phyloP scores from a whole-genome alignment of 768 basidiomycete genomes.

The Lepiota subincarnata region DNA sequence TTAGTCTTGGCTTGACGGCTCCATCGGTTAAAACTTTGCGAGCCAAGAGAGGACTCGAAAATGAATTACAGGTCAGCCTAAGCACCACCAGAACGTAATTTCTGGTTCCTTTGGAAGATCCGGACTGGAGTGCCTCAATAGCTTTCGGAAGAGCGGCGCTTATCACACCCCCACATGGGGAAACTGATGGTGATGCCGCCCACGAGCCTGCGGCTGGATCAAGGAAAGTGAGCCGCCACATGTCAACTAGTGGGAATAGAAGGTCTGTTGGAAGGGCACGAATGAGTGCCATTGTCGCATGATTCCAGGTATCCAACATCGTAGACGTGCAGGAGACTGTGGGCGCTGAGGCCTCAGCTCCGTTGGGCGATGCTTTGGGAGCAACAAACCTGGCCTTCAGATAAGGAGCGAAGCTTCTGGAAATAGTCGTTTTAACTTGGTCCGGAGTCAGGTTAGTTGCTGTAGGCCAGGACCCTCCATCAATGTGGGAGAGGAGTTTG shows the following conservation, averaged over 20 bases:
- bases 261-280: constrained; percentile 44
- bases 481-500: constrained; percentile 65
- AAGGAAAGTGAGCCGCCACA: constrained; percentile 77
- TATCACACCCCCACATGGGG: constrained; percentile 34
- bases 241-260: constrained; percentile 79
- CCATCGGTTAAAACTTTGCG: constrained; percentile 28
- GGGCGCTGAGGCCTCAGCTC: constrained; percentile 11
- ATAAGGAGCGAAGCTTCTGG: constrained; percentile 51
- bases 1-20: constrained; percentile 31
- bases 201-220: constrained; percentile 54
- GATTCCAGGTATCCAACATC: constrained; percentile 45
- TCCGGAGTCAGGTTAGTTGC: constrained; percentile 23
- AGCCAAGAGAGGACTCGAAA: constrained; percentile 48
- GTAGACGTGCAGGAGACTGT: constrained; percentile 30
- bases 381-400: constrained; percentile 55
- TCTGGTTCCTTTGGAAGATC: constrained; percentile 31
- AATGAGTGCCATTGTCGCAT: constrained; percentile 39
- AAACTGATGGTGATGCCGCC: constrained; percentile 31
- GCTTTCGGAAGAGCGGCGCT: constrained; percentile 44
- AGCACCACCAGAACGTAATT: constrained; percentile 64
- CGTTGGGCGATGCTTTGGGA: constrained; percentile 13
- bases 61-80: constrained; percentile 65
- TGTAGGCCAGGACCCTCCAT: constrained; percentile 36
- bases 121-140: constrained; percentile 25
- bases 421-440: constrained; percentile 48